Conservation (phyloP, 2,329 filamentous ascomycete genomes). For the Biscogniauxia marginata region DNA sequence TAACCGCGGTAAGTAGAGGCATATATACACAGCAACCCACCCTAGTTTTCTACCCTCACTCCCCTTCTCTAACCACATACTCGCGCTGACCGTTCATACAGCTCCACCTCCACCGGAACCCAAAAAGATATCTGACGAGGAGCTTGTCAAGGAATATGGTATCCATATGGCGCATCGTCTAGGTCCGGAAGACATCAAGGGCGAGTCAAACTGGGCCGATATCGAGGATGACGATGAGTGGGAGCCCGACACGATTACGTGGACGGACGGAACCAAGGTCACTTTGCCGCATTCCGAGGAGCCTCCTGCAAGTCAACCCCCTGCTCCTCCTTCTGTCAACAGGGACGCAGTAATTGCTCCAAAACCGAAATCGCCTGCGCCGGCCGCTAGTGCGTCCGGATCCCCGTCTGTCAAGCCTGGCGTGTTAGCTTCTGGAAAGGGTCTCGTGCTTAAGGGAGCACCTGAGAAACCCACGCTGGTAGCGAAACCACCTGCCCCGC, state of each 20-base stretch:
- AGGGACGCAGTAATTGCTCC: conserved; percentile 24
- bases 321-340: conserved; percentile 27
- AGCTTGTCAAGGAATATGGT: conserved; percentile 78
- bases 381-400: conserved; percentile 29
- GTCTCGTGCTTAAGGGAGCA: conserved; percentile 64
- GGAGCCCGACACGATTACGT: conserved; percentile 81
- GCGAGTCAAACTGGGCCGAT: conserved; percentile 84
- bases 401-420: conserved; percentile 45
- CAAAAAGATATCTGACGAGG: conserved; percentile 83
- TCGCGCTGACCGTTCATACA: conserved; percentile 35
- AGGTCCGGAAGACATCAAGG: conserved; percentile 70
- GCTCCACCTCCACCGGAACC: conserved; percentile 66
- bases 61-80: conserved; percentile 9
- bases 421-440: conserved; percentile 54
- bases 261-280: conserved; percentile 85
- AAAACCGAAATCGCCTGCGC: conserved; percentile 48
- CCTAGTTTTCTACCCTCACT: conserved; percentile 8
- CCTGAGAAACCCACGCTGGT: conserved; percentile 72
- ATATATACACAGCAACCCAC: not conserved
- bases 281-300: conserved; percentile 66
- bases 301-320: conserved; percentile 16
- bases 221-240: conserved; percentile 89
- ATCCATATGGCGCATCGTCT: conserved; percentile 81
- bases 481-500: conserved; percentile 65
- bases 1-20: conserved; percentile 65